phyloP scores from a whole-genome alignment of 352 stramenopile genomes.

The Pythium sp. region DNA sequence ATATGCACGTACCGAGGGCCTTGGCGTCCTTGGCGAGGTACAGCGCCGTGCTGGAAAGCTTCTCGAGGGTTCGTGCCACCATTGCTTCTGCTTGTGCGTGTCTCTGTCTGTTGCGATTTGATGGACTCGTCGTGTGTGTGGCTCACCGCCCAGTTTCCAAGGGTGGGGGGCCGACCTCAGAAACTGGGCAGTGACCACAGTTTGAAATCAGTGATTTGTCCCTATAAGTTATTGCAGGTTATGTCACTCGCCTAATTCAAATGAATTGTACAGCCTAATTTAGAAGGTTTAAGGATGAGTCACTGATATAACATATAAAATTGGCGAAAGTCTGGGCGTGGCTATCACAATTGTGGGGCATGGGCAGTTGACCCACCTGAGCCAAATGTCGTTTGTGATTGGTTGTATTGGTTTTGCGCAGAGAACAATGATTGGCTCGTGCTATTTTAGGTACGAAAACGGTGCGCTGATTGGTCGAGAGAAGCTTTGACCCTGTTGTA shows the following conservation, averaged over 20 bases:
- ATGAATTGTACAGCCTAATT: background rate
- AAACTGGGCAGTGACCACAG: background rate
- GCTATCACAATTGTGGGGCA: no score
- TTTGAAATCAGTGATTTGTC: background rate
- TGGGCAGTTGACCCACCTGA: no score
- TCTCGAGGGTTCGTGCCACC: slow-evolving; percentile 32
- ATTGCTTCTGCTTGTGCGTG: slow-evolving; percentile 23
- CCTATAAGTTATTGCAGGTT: background rate
- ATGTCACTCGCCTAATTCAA: background rate
- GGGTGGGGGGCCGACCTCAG: background rate
- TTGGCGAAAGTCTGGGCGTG: no score
- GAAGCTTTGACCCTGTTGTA: no score
- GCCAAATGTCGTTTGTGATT: no score
- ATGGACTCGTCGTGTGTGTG: background rate
- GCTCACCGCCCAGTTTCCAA: slow-evolving; percentile 12
- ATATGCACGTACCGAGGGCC: slow-evolving; percentile 39
- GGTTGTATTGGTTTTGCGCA: no score
- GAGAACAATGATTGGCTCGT: no score
- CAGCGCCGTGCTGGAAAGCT: slow-evolving; percentile 37
- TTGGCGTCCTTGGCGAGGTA: slow-evolving; percentile 54
- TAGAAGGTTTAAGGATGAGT: no score
- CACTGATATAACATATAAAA: no score
- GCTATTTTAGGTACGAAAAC: no score
- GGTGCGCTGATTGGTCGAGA: no score
- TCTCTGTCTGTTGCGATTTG: slow-evolving; percentile 14